Conservation (phyloP, 345 rosid genomes). For the Eucalyptus cloeziana region DNA sequence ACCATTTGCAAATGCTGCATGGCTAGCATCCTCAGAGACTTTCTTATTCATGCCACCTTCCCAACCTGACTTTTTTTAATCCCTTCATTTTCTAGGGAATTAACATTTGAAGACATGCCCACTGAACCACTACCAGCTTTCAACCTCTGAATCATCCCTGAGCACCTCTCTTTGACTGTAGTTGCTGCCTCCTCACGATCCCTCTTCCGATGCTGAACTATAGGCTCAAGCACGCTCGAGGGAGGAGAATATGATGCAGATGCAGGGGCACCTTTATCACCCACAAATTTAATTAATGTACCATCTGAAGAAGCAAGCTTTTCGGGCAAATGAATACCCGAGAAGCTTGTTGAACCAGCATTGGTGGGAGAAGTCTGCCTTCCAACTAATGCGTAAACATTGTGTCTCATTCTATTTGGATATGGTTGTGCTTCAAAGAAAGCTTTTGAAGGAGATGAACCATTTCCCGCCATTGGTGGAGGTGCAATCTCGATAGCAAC, state of each 20-base stretch:
- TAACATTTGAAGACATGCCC: not conserved
- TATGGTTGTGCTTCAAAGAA: not conserved
- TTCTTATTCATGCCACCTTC: not conserved
- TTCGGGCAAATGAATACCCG: not conserved
- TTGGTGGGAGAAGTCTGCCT: not conserved
- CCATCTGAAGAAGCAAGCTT: not conserved
- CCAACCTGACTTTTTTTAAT: conserved; percentile 13
- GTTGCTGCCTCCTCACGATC: not conserved
- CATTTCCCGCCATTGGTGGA: conserved; percentile 9
- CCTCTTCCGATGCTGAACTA: conserved; percentile 1
- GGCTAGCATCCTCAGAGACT: not conserved
- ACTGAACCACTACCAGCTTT: not conserved
- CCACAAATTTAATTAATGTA: not conserved
- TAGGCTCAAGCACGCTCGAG: not conserved
- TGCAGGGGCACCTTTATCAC: not conserved
- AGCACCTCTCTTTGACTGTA: not conserved
- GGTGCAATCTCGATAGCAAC: conserved; percentile 19
- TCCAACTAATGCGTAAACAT: not conserved
- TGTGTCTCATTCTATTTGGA: not conserved
- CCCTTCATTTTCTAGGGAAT: not conserved
- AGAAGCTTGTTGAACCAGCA: not conserved
- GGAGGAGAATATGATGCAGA: not conserved
- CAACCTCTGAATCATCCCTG: not conserved
- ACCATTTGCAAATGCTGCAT: not conserved
- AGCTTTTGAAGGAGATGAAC: not conserved